A percentile compares a stretch with the other conserved stretches of the same genome.
Conservation (phyloP, 148 eudicot genomes). For the Cornus florida region DNA sequence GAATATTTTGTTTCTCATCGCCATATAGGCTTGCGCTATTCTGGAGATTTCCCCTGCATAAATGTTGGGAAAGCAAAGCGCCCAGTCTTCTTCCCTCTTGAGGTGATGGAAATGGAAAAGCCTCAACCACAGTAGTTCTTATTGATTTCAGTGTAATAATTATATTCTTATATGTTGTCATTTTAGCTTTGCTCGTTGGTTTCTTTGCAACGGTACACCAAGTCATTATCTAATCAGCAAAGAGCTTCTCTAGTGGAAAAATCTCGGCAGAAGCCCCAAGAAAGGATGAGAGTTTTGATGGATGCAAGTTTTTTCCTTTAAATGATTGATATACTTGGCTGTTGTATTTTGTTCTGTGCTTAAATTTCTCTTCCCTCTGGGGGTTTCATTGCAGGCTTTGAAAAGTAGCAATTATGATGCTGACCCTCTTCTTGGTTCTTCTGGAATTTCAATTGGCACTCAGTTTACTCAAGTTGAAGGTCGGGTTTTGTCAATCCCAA, state of each 20-base stretch:
- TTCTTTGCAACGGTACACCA: conserved; percentile 49
- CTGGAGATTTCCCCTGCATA: no score
- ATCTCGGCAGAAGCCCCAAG: conserved; percentile 40
- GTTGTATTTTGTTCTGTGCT: no score
- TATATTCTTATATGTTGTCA: no score
- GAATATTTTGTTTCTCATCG: no score
- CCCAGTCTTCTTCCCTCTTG: conserved; percentile 26
- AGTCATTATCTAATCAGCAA: conserved; percentile 35
- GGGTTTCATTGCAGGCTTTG: conserved; percentile 29
- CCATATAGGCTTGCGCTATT: no score
- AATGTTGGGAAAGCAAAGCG: no score
- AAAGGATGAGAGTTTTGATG: conserved; percentile 37
- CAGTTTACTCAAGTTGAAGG: conserved; percentile 41
- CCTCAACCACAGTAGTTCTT: background rate
- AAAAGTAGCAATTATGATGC: conserved; percentile 37
- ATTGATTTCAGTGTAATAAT: no score
- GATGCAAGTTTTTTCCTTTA: conserved; percentile 28
- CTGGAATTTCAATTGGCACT: conserved; percentile 34
- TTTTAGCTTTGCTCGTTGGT: conserved; percentile 39
- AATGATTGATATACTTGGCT: background rate
- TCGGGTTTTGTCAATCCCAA: conserved; percentile 42
- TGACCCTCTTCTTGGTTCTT: conserved; percentile 38
- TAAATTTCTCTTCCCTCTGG: background rate
- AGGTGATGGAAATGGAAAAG: conserved; percentile 33
- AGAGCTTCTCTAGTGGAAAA: conserved; percentile 47